phyloP scores from a whole-genome alignment of 83 land plant genomes.

The Isoetes engelmannii region DNA sequence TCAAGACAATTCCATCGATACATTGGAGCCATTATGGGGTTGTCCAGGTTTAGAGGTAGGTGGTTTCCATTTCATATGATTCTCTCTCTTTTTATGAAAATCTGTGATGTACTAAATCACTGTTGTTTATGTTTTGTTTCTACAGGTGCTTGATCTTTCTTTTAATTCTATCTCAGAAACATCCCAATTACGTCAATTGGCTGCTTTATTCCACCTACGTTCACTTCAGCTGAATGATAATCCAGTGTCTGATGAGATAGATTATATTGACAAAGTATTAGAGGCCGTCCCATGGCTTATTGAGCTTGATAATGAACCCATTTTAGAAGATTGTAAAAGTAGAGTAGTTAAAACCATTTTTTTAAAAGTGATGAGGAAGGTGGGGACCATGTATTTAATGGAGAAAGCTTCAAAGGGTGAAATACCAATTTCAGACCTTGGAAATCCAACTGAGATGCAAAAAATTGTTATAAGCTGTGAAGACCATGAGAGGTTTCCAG shows the following conservation, averaged over 20 bases:
- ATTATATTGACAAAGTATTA: conserved; percentile 30
- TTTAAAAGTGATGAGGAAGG: conserved; percentile 10
- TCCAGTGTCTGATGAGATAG: conserved; percentile 20
- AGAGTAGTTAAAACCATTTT: conserved; percentile 19
- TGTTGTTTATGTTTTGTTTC: not conserved
- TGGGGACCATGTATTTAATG: conserved; percentile 22
- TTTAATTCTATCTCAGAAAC: conserved; percentile 25
- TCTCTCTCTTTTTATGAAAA: not conserved
- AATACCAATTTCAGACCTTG: not conserved
- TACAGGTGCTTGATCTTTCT: conserved; percentile 38
- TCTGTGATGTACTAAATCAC: not conserved
- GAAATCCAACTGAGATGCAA: conserved; percentile 12
- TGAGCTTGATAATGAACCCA: conserved; percentile 32
- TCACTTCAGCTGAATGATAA: conserved; percentile 38
- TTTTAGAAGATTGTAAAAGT: conserved; percentile 13
- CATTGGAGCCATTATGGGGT: conserved; percentile 25
- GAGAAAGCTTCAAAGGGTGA: conserved; percentile 21
- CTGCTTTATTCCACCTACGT: conserved; percentile 21
- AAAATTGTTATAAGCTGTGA: not conserved
- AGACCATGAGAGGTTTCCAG: not conserved
- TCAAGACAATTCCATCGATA: conserved; percentile 38
- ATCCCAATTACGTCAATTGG: conserved; percentile 25
- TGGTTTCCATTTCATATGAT: not conserved
- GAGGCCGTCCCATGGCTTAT: conserved; percentile 38
- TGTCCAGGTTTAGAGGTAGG: conserved; percentile 34